These are phyloP conservation scores for Cryphonectria radicalis DNA, from an alignment of 2,329 filamentous ascomycete species.

Conservation along the genomic window DNA sequence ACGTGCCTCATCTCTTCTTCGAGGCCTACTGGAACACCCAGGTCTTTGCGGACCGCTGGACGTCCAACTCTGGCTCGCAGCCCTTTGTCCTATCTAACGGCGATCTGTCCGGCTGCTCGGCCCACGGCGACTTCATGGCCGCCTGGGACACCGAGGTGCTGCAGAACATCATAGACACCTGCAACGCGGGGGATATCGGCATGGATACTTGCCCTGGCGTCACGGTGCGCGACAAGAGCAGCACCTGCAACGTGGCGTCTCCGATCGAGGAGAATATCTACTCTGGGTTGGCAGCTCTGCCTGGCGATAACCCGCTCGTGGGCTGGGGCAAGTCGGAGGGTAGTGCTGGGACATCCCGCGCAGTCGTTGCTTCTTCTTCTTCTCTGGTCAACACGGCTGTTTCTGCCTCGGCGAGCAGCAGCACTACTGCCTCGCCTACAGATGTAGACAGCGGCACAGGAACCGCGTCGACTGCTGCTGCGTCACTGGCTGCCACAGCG, in stretches of 20 bases:
- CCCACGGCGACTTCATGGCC: conserved; percentile 74
- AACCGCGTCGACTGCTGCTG: background rate
- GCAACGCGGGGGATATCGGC: conserved; percentile 61
- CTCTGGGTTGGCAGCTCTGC: conserved; percentile 52
- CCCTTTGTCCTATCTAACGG: conserved; percentile 73
- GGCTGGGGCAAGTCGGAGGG: conserved; percentile 52
- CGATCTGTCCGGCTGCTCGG: conserved; percentile 71
- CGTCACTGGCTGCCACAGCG: background rate
- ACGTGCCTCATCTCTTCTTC: conserved; percentile 61
- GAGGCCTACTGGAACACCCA: conserved; percentile 66
- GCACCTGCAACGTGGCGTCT: conserved; percentile 55
- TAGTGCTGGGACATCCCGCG: conserved; percentile 24
- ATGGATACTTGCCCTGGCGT: conserved; percentile 68
- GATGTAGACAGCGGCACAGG: background rate
- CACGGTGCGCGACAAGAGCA: conserved; percentile 51
- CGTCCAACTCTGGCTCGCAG: conserved; percentile 56
- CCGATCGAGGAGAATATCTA: conserved; percentile 51
- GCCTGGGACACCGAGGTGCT: conserved; percentile 71
- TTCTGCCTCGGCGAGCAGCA: background rate
- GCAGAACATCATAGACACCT: conserved; percentile 69
- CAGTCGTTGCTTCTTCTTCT: background rate
- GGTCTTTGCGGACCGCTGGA: conserved; percentile 56
- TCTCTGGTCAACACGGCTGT: background rate
- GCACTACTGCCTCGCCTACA: background rate
- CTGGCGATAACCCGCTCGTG: conserved; percentile 59